Base-by-base conservation (phyloP, 2,329 filamentous ascomycete species). In the Neonectria sp. region DNA sequence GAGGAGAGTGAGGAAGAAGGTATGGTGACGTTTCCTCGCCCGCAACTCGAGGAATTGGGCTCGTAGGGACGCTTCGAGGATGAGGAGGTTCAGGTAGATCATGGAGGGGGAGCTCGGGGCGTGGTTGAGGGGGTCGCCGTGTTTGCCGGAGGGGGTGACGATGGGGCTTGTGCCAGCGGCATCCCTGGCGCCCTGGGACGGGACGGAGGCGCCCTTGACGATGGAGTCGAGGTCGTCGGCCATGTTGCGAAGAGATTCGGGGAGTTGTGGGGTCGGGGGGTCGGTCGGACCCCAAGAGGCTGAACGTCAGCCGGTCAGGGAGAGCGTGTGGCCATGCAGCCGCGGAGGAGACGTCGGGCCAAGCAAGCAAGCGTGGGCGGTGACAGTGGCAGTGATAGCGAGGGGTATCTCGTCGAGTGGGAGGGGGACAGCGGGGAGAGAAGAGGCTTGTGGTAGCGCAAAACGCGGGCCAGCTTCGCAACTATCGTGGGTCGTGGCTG, bases 81-180 rank as follows among this genome's bases (percentile, higher is more conserved):
- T 97, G 66, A 99, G 89, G 27, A 99, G 92, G 82, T 99, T 99
- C 76, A 99, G 91, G 83, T 99, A 99, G 78, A 99, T 98, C 86
- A 97, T 96, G 61, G 94, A 94, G 52, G 95, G 95, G 17, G 94
- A 94, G 78, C 93, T 95, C n/a, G 95, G 95, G 17, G 95, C 90
- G 68, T 92, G 90, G 75, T 91, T 91, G 69, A 95, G 88, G 31
- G 94, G 94, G 79, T 97, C 94, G 78, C 84, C 83, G 31, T 85
- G 81, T 74, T 86, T 87, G 73, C 74, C 76, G 73, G 83, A 72
- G 71, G 83, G 74, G 70, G 84, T 79, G 71, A 79, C 73, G 77
- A 85, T 82, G 75, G 84, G 80, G 76, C 82, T 82, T 59, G 82
- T 82, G 74, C 80, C 76, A 51, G 83, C 78, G 21, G 61, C 72